phyloP scores from a whole-genome alignment of 2,329 filamentous ascomycete species.

The Scopulariopsis brevicaulis region DNA sequence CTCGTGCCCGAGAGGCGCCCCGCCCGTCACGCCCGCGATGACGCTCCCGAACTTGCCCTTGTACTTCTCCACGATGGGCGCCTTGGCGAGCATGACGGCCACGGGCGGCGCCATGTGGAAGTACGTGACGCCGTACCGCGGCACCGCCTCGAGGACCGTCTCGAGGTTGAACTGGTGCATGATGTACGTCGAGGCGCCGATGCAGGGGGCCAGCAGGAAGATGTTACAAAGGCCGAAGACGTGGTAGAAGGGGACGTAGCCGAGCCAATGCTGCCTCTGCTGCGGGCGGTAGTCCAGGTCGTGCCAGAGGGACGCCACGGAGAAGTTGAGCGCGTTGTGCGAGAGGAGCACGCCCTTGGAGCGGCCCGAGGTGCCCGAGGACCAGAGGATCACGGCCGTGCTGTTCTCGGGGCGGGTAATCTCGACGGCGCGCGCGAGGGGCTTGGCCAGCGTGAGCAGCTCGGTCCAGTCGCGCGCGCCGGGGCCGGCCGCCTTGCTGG shows the following conservation, averaged over 20 bases:
- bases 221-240: conserved; percentile 48
- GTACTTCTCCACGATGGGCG: conserved; percentile 52
- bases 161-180: conserved; percentile 62
- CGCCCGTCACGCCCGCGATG: conserved; percentile 42
- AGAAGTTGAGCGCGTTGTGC: conserved; percentile 53
- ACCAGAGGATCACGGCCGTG: conserved; percentile 35
- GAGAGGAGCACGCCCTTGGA: conserved; percentile 67
- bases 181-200: conserved; percentile 49
- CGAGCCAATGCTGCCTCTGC: conserved; percentile 34
- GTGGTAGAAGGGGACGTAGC: conserved; percentile 62
- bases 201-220: conserved; percentile 41
- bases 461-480: conserved; percentile 39
- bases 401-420: conserved; percentile 47
- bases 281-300: conserved; percentile 30
- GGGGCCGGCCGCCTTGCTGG: background rate
- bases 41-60: conserved; percentile 48
- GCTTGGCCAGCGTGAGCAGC: conserved; percentile 40
- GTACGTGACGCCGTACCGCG: conserved; percentile 52
- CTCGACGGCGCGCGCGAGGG: conserved; percentile 27
- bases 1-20: conserved; percentile 49
- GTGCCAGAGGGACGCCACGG: conserved; percentile 35
- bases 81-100: conserved; percentile 57
- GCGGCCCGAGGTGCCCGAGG: conserved; percentile 56
- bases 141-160: conserved; percentile 48
- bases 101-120: conserved; percentile 60